Conservation (phyloP, 345 rosid genomes). For the Populus alba region DNA sequence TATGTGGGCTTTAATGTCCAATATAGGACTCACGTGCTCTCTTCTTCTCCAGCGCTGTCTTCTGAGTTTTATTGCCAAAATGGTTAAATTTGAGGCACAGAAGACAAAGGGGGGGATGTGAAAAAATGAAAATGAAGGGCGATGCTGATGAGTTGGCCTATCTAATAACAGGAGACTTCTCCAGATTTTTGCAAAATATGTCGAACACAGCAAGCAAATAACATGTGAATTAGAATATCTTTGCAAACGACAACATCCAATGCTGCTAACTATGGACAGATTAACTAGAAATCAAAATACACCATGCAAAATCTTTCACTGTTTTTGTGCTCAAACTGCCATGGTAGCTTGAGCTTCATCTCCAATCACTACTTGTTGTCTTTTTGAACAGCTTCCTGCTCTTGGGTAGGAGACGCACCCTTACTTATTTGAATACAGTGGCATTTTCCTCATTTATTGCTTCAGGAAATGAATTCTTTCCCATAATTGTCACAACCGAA, state of each 20-base stretch:
- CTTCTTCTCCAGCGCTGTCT: too few relatives aligned
- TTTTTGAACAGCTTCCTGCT: slow-evolving; percentile 28
- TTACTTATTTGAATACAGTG: slow-evolving; percentile 9
- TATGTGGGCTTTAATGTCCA: background rate
- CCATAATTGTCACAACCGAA: background rate
- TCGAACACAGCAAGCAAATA: slow-evolving; percentile 25
- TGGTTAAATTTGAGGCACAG: too few relatives aligned
- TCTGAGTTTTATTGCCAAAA: too few relatives aligned
- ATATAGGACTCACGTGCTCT: too few relatives aligned
- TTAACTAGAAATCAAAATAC: slow-evolving; percentile 28
- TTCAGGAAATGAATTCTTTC: slow-evolving; percentile 12
- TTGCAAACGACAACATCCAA: slow-evolving; percentile 23
- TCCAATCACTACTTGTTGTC: slow-evolving; percentile 19
- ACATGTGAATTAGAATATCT: slow-evolving; percentile 29
- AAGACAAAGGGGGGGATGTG: too few relatives aligned
- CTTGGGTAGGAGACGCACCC: slow-evolving; percentile 15
- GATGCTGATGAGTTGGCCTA: slow-evolving; percentile 11
- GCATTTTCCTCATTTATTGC: slow-evolving; percentile 20
- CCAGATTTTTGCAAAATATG: slow-evolving; percentile 35
- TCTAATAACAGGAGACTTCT: slow-evolving; percentile 17
- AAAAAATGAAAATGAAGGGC: background rate
- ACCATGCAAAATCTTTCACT: slow-evolving; percentile 22
- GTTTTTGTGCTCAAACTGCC: slow-evolving; percentile 27
- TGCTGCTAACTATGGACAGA: slow-evolving; percentile 35
- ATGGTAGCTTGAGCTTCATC: slow-evolving; percentile 39